Conservation (phyloP, 768 basidiomycete species). For the Trametes cingulata region DNA sequence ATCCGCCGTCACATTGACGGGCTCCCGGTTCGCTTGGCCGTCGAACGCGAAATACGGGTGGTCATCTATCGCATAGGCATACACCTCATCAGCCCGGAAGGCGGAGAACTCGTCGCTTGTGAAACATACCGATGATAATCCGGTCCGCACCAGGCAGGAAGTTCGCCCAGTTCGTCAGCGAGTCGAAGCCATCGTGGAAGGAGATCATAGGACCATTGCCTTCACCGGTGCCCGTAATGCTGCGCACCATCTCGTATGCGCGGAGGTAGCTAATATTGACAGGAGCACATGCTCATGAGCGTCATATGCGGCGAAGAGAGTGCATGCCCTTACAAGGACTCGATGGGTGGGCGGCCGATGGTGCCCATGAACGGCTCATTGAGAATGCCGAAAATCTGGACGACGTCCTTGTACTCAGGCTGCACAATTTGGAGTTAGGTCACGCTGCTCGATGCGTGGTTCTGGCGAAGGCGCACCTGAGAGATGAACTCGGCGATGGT, state of each 20-base stretch:
- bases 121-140: conserved; percentile 41
- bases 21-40: conserved; percentile 30
- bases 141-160: conserved; percentile 41
- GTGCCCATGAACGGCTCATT: conserved; percentile 56
- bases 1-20: conserved; percentile 32
- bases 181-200: conserved; percentile 55
- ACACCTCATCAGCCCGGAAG: not conserved
- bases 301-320: conserved; percentile 30
- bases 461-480: conserved; percentile 40
- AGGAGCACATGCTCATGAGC: conserved; percentile 37
- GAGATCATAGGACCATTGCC: conserved; percentile 57
- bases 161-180: conserved; percentile 41
- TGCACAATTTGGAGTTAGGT: not conserved
- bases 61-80: conserved; percentile 21
- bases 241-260: conserved; percentile 63
- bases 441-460: not conserved
- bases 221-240: conserved; percentile 69
- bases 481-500: conserved; percentile 78
- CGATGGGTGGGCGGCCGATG: conserved; percentile 55
- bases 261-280: conserved; percentile 50
- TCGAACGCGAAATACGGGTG: conserved; percentile 50
- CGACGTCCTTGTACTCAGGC: conserved; percentile 62
- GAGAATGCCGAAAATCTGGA: conserved; percentile 60
- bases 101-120: conserved; percentile 9
- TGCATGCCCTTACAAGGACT: conserved; percentile 56